phyloP scores from a whole-genome alignment of 2,329 filamentous ascomycete species.

The Xylariaceae sp. region DNA sequence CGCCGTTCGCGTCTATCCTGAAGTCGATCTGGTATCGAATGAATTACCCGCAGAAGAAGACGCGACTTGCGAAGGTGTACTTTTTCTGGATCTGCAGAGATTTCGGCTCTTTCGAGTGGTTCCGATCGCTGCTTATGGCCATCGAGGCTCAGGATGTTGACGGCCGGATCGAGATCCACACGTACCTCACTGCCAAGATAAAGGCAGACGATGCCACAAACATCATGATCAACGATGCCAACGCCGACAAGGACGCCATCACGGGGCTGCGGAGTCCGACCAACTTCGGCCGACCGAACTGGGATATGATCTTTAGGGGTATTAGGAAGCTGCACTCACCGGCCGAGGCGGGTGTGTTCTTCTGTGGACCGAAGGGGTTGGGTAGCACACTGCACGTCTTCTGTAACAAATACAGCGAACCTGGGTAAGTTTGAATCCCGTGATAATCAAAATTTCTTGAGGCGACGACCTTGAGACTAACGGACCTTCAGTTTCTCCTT shows the following conservation, averaged over 20 bases:
- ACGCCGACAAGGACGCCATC: conserved; percentile 82
- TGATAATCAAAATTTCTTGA: background rate
- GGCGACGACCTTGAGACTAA: conserved; percentile 1
- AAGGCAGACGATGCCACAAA: conserved; percentile 84
- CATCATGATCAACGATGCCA: conserved; percentile 91
- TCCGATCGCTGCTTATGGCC: conserved; percentile 78
- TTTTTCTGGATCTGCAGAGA: conserved; percentile 93
- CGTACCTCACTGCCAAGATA: conserved; percentile 85
- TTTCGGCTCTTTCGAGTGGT: conserved; percentile 89
- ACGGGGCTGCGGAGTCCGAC: conserved; percentile 81
- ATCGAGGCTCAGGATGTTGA: conserved; percentile 86
- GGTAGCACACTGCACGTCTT: conserved; percentile 78
- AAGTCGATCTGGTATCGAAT: conserved; percentile 94
- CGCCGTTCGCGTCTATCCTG: conserved; percentile 83
- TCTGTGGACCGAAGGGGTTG: conserved; percentile 81
- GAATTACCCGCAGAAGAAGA: conserved; percentile 83
- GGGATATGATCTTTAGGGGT: conserved; percentile 86
- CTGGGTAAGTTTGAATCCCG: conserved; percentile 61
- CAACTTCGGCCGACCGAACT: conserved; percentile 85
- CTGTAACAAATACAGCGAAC: conserved; percentile 87
- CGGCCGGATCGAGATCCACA: conserved; percentile 85
- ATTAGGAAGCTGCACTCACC: conserved; percentile 78
- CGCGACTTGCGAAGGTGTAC: conserved; percentile 81
- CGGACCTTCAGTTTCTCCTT: conserved; percentile 25
- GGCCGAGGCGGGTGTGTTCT: conserved; percentile 77